Evolutionary conservation across 176 grass and related monocot genomes (phyloP).

Genomic region (Triticum monococcum): DNA sequence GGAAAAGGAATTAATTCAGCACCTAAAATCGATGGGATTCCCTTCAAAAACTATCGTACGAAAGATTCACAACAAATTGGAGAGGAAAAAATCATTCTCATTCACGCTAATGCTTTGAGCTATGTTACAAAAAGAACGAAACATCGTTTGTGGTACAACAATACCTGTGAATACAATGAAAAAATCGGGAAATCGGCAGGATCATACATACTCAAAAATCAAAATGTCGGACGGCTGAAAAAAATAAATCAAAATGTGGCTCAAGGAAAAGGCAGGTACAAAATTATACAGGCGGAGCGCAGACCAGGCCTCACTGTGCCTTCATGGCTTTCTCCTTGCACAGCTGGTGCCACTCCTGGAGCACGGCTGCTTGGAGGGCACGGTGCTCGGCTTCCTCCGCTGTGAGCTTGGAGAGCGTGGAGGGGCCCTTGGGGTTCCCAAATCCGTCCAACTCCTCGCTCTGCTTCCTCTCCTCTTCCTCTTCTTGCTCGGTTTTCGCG

Average conservation of each 20-base stretch:
- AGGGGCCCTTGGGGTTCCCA: conserved; percentile 82
- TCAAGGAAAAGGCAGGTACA: background rate
- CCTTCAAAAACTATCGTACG: background rate
- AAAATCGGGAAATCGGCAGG: conserved; percentile 25
- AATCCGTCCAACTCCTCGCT: conserved; percentile 55
- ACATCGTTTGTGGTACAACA: background rate
- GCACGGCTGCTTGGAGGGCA: conserved; percentile 84
- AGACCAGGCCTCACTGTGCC: conserved; percentile 42
- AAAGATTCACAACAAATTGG: background rate
- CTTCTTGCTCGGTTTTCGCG: conserved; percentile 55
- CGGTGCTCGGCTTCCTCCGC: conserved; percentile 92
- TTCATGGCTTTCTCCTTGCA: conserved; percentile 91
- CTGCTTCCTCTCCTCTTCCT: conserved; percentile 70
- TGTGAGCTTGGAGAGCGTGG: conserved; percentile 78
- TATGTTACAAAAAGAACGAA: conserved; percentile 34
- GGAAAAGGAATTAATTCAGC: background rate
- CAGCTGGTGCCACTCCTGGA: conserved; percentile 89
- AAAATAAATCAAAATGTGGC: background rate
- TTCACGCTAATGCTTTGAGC: conserved; percentile 14
- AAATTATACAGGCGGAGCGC: conserved; percentile 24
- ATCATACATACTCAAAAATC: conserved; percentile 21
- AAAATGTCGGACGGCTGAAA: background rate
- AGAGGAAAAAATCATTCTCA: background rate
- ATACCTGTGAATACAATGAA: conserved; percentile 38
- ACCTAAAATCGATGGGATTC: background rate